Evolutionary conservation across 257 asterid genomes (phyloP).

Genomic region (Solanum peruvianum): DNA sequence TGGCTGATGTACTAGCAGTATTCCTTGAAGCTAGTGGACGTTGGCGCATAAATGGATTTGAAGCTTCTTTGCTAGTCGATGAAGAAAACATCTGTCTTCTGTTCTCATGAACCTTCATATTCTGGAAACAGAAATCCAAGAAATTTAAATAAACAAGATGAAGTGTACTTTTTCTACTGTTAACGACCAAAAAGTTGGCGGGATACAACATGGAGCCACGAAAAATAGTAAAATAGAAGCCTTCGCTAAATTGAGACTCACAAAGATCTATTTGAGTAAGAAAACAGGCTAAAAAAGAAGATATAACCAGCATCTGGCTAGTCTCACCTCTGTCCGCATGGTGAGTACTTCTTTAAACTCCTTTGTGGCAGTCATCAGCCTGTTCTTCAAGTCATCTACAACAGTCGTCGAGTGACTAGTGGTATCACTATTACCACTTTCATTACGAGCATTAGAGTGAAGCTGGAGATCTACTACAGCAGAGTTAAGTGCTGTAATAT

Average conservation of each 20-base stretch:
- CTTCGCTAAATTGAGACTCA: not conserved
- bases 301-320: not conserved
- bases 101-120: constrained; percentile 76
- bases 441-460: constrained; percentile 53
- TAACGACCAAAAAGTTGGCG: not conserved
- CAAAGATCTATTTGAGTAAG: not conserved
- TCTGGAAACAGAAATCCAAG: constrained; percentile 24
- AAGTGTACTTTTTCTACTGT: not conserved
- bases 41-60: constrained; percentile 87
- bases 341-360: constrained; percentile 96
- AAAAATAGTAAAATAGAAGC: not conserved
- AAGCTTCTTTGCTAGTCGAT: constrained; percentile 44
- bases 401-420: constrained; percentile 83
- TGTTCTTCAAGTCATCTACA: constrained; percentile 86
- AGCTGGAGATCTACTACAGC: constrained; percentile 89
- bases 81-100: constrained; percentile 74
- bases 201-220: not conserved
- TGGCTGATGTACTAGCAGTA: constrained; percentile 32
- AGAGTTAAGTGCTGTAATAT: constrained; percentile 80
- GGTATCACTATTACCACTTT: constrained; percentile 52
- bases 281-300: not conserved
- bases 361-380: constrained; percentile 79
- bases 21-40: constrained; percentile 71
- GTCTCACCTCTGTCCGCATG: constrained; percentile 83
- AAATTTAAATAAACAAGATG: not conserved